A percentile compares a stretch with the other conserved stretches of the same genome.
phyloP scores from a whole-genome alignment of 352 stramenopile genomes.

The Saprolegnia diclina region DNA sequence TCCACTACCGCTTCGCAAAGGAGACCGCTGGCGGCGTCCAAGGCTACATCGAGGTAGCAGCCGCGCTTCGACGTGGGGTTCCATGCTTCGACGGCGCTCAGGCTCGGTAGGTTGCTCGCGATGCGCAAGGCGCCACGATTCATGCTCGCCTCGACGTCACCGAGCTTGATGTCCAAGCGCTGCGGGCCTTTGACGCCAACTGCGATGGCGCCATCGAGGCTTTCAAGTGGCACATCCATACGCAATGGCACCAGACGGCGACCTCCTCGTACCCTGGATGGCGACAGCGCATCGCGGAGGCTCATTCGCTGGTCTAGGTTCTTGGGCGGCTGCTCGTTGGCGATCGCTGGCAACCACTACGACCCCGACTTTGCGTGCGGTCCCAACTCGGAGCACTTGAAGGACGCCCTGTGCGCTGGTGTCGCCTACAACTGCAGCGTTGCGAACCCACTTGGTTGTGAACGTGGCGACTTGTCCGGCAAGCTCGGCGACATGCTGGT shows the following conservation, averaged over 20 bases:
- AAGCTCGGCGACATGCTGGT: conserved; percentile 44
- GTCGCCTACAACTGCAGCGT: conserved; percentile 46
- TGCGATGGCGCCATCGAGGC: conserved; percentile 34
- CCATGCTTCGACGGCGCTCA: background rate
- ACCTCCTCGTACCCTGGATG: conserved; percentile 9
- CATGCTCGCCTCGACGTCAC: conserved; percentile 12
- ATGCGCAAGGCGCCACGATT: background rate
- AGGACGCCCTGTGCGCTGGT: conserved; percentile 33
- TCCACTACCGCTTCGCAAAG: background rate
- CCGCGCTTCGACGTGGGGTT: background rate
- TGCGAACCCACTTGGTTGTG: conserved; percentile 38
- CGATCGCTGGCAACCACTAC: conserved; percentile 49
- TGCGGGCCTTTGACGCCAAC: conserved; percentile 34
- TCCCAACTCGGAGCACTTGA: conserved; percentile 45
- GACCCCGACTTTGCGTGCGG: conserved; percentile 52
- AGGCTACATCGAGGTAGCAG: conserved; percentile 4
- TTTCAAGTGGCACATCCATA: conserved; percentile 56
- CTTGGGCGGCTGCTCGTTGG: conserved; percentile 39
- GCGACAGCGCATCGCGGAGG: background rate
- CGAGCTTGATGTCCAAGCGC: background rate
- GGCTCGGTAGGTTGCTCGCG: background rate
- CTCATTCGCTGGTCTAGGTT: conserved; percentile 29
- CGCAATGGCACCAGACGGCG: conserved; percentile 37
- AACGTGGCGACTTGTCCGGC: conserved; percentile 51
- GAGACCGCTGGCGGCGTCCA: background rate